Percentiles rank a stretch among this genome's conserved stretches.
Conservation (phyloP, 2,329 filamentous ascomycete species). For the Hypoxylon sp. region DNA sequence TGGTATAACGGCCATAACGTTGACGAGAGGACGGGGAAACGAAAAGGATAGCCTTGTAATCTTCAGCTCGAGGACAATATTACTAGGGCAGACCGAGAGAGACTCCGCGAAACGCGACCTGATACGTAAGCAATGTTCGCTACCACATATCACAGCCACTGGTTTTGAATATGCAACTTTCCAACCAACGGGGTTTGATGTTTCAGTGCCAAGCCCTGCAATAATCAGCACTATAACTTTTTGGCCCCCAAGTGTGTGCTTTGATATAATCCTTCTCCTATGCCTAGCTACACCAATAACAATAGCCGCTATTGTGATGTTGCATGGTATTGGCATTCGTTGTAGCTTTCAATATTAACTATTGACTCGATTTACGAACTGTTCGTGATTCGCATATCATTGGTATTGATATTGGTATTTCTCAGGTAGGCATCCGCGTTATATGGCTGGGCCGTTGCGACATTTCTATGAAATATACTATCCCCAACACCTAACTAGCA, state of each 20-base stretch:
- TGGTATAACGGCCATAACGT: not conserved
- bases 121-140: conserved; percentile 10
- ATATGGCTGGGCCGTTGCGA: too few species aligned
- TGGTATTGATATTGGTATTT: not conserved
- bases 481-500: too few species aligned
- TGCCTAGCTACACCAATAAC: too few species aligned
- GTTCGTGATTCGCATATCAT: not conserved
- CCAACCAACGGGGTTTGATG: not conserved
- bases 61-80: not conserved
- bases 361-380: too few species aligned
- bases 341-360: too few species aligned
- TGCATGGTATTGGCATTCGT: too few species aligned
- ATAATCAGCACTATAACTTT: not conserved
- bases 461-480: not conserved
- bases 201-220: conserved; percentile 14
- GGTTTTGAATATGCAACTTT: conserved; percentile 11
- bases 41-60: not conserved
- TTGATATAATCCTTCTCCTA: not conserved
- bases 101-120: conserved; percentile 1
- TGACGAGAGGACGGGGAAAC: not conserved
- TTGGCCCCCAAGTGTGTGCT: not conserved
- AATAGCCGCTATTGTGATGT: not conserved
- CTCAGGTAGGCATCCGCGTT: too few species aligned
- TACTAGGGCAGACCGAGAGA: not conserved
- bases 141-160: not conserved